Evolutionary conservation across 1,139 yeast species (phyloP), one percentile per base, ranked within the genome.

Genomic region (Meyerozyma carpophila): DNA sequence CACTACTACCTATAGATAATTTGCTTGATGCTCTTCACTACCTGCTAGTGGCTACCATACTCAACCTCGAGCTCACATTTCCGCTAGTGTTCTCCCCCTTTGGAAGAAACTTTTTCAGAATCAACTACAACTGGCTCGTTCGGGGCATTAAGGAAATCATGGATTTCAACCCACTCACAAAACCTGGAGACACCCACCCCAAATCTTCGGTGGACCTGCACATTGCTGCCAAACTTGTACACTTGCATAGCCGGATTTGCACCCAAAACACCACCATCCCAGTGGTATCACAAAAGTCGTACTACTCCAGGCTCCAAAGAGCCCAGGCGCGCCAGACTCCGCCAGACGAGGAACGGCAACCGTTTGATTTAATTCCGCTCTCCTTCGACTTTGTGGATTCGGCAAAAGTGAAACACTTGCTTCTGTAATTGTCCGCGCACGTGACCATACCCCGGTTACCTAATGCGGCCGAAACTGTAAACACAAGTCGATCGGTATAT

Each of bases 71-170:
- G 48, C 45, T 42, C 36, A 43, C 45, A 37, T 61, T 52, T 40
- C 77, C 77, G 1, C 55, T 68, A 13, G 60, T 67, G 2, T 70
- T 70, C 45, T 68, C 75, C n/a, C 55, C 51, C 25, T 58, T 62
- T 44, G 73, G 73, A 1, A 53, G 75, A 28, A 54, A 50, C 14
- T 50, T 59, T 27, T 55, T 70, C 40, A 47, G 48, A 31, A 43
- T 56, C 25, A 68, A 67, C 50, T 61, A 64, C 50, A 47, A 46
- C 13, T 51, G 54, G 37, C 37, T 34, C 16, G n/a, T 34, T 18
- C n/a, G 9, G 14, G 26, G 14, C 6, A 21, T 18, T 7, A 16
- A 34, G 9, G 37, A 34, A 8, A 21, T 34, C 13, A 10, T 34
- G 13, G 14, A 34, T 3, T 18, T 14, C 21, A 31, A 10, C 14